A percentile compares a stretch with the other conserved stretches of the same genome.
Evolutionary conservation across 2,329 filamentous ascomycete species (phyloP).

Genomic region (Alternaria atra): DNA sequence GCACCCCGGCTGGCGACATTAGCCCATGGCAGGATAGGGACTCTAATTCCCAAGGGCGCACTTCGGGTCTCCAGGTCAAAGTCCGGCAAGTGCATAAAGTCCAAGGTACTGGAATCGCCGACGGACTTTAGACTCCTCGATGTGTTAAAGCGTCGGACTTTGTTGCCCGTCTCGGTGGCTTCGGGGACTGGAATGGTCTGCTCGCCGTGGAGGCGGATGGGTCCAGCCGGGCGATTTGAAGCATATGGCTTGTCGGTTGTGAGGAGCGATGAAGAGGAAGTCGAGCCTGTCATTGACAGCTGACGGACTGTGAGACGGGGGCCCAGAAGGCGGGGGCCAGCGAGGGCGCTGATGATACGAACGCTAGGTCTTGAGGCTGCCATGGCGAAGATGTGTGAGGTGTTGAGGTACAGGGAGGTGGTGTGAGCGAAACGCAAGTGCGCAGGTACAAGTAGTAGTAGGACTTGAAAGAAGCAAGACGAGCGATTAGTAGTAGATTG

Average conservation of each 20-base stretch:
- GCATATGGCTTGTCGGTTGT: slow-evolving; percentile 60
- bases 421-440: slow-evolving; percentile 1
- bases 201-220: slow-evolving; percentile 61
- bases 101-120: slow-evolving; percentile 68
- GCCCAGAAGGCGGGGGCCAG: slow-evolving; percentile 54
- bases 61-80: slow-evolving; percentile 55
- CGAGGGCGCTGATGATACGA: slow-evolving; percentile 48
- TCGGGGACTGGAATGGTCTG: slow-evolving; percentile 55
- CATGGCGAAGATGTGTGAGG: slow-evolving; percentile 13
- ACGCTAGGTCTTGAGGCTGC: slow-evolving; percentile 20
- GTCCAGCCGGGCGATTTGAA: slow-evolving; percentile 49
- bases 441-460: background rate
- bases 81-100: slow-evolving; percentile 69
- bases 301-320: slow-evolving; percentile 56
- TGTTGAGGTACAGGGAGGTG: background rate
- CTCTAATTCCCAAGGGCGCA: slow-evolving; percentile 51
- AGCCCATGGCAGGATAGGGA: slow-evolving; percentile 59
- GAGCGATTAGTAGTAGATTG: slow-evolving; percentile 8
- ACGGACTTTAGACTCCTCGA: slow-evolving; percentile 65
- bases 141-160: slow-evolving; percentile 68
- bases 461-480: background rate
- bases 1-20: slow-evolving; percentile 25
- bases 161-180: slow-evolving; percentile 35
- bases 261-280: slow-evolving; percentile 62
- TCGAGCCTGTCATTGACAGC: slow-evolving; percentile 68